These are phyloP conservation scores for Cytospora piceicola DNA, from an alignment of 2,329 filamentous ascomycete genomes.

Conservation along the genomic window DNA sequence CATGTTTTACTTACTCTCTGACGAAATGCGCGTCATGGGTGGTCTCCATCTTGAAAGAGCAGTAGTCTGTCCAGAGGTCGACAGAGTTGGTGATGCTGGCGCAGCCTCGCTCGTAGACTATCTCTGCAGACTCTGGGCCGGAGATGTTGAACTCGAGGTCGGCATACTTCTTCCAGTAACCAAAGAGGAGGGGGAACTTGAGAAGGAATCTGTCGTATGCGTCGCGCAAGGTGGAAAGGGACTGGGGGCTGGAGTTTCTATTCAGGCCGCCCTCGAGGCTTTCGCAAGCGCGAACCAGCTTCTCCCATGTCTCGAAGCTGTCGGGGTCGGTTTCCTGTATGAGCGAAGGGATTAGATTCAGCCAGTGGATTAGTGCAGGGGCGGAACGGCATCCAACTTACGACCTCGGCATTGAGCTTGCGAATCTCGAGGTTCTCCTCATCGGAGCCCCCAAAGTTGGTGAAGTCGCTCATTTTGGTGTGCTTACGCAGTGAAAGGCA, in stretches of 20 bases:
- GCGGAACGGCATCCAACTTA: slow-evolving; percentile 50
- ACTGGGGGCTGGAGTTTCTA: slow-evolving; percentile 93
- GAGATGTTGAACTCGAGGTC: slow-evolving; percentile 97
- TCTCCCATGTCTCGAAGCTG: slow-evolving; percentile 94
- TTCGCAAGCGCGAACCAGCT: slow-evolving; percentile 81
- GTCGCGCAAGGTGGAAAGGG: slow-evolving; percentile 83
- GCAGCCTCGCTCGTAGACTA: slow-evolving; percentile 95
- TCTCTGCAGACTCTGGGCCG: slow-evolving; percentile 94
- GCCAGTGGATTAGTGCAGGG: not conserved
- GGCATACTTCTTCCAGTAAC: slow-evolving; percentile 99
- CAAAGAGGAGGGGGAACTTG: slow-evolving; percentile 94
- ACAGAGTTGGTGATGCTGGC: slow-evolving; percentile 92
- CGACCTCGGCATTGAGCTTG: slow-evolving; percentile 77
- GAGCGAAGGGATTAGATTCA: slow-evolving; percentile 20
- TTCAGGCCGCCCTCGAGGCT: slow-evolving; percentile 90
- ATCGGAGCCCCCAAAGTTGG: slow-evolving; percentile 71
- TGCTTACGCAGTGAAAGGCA: slow-evolving; percentile 23
- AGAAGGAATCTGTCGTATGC: slow-evolving; percentile 91
- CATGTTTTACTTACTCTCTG: slow-evolving; percentile 94
- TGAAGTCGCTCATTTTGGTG: slow-evolving; percentile 68
- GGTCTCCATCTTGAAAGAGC: slow-evolving; percentile 96
- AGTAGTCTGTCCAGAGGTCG: slow-evolving; percentile 97
- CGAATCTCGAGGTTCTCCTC: slow-evolving; percentile 83
- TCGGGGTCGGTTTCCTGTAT: slow-evolving; percentile 72
- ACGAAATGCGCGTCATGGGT: slow-evolving; percentile 93